Conservation (phyloP, 2,329 filamentous ascomycete genomes). For the Penicillium sp. region DNA sequence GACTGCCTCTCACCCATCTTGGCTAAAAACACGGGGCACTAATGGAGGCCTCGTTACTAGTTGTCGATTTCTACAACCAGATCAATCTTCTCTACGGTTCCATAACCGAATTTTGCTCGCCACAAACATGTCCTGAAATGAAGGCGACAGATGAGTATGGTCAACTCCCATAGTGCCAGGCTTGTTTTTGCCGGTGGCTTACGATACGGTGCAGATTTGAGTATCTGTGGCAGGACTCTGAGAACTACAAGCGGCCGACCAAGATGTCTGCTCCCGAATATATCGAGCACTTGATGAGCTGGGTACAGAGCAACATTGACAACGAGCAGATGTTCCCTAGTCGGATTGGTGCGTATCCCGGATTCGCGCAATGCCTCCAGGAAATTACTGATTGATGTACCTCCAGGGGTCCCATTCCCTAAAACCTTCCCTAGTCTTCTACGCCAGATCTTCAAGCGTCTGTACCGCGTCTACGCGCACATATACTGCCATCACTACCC, state of each 20-base stretch:
- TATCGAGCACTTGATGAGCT: constrained; percentile 95
- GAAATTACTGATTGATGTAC: not conserved
- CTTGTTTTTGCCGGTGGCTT: constrained; percentile 3
- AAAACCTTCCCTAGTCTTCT: constrained; percentile 85
- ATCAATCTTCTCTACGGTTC: constrained; percentile 98
- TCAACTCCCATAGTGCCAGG: not conserved
- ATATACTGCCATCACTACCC: constrained; percentile 99
- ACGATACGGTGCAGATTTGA: constrained; percentile 66
- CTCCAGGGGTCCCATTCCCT: constrained; percentile 80
- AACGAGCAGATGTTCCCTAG: constrained; percentile 95
- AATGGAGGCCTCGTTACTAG: constrained; percentile 48
- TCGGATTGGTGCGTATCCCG: constrained; percentile 64
- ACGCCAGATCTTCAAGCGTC: constrained; percentile 95
- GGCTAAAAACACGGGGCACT: not conserved
- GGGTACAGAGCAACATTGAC: constrained; percentile 93
- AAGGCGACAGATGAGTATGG: constrained; percentile 97
- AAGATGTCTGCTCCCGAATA: constrained; percentile 98
- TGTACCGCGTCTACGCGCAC: constrained; percentile 97
- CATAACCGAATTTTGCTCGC: constrained; percentile 98
- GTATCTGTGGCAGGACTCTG: constrained; percentile 97
- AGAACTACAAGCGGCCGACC: constrained; percentile 90
- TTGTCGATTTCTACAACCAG: constrained; percentile 99
- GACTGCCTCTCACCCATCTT: constrained; percentile 25
- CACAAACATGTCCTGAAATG: constrained; percentile 96
- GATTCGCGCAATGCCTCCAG: not conserved